phyloP scores from a whole-genome alignment of 768 basidiomycete species.

The Boletus pseudopeckii region DNA sequence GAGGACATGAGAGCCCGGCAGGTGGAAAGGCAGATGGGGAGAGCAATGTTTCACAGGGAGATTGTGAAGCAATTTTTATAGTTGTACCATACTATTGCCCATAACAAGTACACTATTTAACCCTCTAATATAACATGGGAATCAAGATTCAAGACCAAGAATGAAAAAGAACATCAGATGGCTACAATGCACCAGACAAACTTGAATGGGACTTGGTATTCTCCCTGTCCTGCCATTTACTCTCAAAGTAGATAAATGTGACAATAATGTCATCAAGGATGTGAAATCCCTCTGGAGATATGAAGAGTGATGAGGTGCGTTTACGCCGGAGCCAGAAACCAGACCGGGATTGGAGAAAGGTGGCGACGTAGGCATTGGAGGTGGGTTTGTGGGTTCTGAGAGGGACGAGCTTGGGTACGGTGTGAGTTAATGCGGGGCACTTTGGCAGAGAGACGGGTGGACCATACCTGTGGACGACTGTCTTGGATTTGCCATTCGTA shows the following conservation, averaged over 20 bases:
- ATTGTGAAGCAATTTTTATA: constrained; percentile 15
- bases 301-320: constrained; percentile 20
- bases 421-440: neutral
- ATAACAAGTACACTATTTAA: neutral
- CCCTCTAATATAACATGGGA: neutral
- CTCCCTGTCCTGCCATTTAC: constrained; percentile 29
- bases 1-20: constrained; percentile 3
- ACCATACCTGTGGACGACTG: constrained; percentile 21
- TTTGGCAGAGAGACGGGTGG: too few species aligned
- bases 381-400: neutral
- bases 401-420: constrained; percentile 23
- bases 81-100: neutral
- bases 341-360: constrained; percentile 22
- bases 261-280: constrained; percentile 37
- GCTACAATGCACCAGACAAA: constrained; percentile 2
- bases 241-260: constrained; percentile 36
- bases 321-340: constrained; percentile 13
- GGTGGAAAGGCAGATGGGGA: constrained; percentile 20
- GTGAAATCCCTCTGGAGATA: constrained; percentile 27
- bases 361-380: constrained; percentile 24
- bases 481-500: constrained; percentile 32
- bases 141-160: neutral
- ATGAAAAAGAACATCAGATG: neutral
- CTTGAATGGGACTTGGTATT: constrained; percentile 6
- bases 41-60: constrained; percentile 3